These are phyloP conservation scores for Thuja plicata DNA, from an alignment of 83 land plant species.

Conservation along the genomic window DNA sequence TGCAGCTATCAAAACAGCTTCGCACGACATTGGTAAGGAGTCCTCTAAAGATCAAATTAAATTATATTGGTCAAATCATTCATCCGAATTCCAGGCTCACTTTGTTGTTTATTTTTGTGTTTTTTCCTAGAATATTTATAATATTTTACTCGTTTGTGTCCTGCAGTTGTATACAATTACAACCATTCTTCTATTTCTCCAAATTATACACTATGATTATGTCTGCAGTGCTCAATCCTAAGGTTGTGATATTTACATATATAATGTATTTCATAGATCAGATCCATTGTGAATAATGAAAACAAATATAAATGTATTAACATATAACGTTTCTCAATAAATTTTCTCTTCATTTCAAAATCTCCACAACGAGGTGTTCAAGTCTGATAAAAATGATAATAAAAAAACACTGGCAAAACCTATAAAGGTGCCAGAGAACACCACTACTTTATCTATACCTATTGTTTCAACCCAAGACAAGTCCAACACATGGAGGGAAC, in stretches of 20 bases:
- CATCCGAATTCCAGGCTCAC: no score
- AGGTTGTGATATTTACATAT: background rate
- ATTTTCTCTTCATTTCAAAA: background rate
- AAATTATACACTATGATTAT: slow-evolving; percentile 43
- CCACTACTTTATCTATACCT: slow-evolving; percentile 27
- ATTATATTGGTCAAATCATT: no score
- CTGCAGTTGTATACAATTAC: slow-evolving; percentile 61
- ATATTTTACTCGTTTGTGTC: background rate
- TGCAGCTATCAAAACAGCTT: slow-evolving; percentile 8
- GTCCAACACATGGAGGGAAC: slow-evolving; percentile 17
- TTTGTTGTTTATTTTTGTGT: no score
- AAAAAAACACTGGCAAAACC: background rate
- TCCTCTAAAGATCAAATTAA: no score
- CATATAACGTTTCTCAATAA: background rate
- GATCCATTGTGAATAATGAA: background rate
- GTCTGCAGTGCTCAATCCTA: background rate
- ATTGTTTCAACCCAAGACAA: background rate
- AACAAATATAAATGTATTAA: background rate
- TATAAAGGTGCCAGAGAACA: background rate
- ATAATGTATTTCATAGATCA: background rate
- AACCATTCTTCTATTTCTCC: slow-evolving; percentile 36
- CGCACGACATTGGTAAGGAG: slow-evolving; percentile 6
- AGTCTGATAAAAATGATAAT: background rate
- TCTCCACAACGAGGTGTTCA: background rate
- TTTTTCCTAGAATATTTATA: no score